Evolutionary conservation across 1,139 yeast genomes (phyloP).

Genomic region (Yamadazyma kanchanaburiensis): DNA sequence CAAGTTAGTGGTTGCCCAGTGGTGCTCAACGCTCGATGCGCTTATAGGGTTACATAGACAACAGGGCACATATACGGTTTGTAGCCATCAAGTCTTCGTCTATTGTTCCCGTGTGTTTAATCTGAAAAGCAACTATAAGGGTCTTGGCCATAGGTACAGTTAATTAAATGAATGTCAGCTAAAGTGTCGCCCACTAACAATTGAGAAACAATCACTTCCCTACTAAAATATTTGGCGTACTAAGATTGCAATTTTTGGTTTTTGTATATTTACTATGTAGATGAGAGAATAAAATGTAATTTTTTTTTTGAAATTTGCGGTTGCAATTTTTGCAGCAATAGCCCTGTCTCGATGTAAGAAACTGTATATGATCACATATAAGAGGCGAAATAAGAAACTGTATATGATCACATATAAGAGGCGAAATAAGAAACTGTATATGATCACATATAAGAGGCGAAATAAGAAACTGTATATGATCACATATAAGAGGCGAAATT

Average conservation of each 20-base stretch:
- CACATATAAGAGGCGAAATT: neutral
- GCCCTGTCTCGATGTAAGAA: neutral
- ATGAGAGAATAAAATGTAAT: neutral
- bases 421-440: neutral
- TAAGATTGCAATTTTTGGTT: neutral
- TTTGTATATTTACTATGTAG: neutral
- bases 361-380: neutral
- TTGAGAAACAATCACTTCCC: neutral
- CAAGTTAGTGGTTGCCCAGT: too few relatives aligned
- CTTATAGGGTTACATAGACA: too few relatives aligned
- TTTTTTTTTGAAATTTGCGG: neutral
- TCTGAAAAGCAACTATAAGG: too few relatives aligned
- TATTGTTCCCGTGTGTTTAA: too few relatives aligned
- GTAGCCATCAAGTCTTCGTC: too few relatives aligned
- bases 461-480: constrained; percentile 1
- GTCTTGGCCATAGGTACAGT: too few relatives aligned
- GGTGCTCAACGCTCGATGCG: too few relatives aligned
- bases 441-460: constrained; percentile 2
- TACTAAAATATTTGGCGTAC: constrained; percentile 1
- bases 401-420: neutral
- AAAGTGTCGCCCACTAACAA: neutral
- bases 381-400: neutral
- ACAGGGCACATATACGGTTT: too few relatives aligned
- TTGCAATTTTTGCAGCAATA: too few relatives aligned
- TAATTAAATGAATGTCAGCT: too few relatives aligned